These are phyloP conservation scores for Cornus suecica DNA, from an alignment of 148 eudicot genomes.

Conservation along the genomic window DNA sequence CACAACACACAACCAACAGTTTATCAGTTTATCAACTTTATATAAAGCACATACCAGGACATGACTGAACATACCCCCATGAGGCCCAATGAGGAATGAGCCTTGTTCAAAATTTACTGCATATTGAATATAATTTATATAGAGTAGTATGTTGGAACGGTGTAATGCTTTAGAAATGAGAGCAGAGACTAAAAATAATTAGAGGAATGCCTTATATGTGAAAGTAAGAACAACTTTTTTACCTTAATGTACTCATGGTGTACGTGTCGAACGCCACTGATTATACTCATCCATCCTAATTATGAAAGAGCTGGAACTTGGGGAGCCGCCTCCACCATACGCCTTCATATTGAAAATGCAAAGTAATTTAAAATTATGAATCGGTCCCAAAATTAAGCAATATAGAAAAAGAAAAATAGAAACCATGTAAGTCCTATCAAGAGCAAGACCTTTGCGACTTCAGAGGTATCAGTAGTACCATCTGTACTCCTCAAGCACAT, in stretches of 20 bases:
- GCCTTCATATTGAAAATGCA: constrained; percentile 43
- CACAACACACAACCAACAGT: no score
- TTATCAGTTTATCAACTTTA: no score
- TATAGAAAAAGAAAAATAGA: constrained; percentile 1
- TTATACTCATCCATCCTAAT: constrained; percentile 95
- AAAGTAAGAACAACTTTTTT: neutral
- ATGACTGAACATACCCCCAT: no score
- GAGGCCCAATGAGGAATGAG: no score
- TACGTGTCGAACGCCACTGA: constrained; percentile 52
- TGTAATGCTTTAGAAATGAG: no score
- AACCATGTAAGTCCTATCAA: constrained; percentile 1
- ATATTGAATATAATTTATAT: no score
- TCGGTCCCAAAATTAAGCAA: neutral
- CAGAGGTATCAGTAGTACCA: constrained; percentile 69
- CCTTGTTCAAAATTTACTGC: no score
- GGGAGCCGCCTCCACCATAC: constrained; percentile 92
- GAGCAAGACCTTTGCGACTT: constrained; percentile 76
- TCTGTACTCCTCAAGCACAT: constrained; percentile 86
- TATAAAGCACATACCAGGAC: no score
- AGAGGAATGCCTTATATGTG: neutral
- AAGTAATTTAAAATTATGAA: constrained; percentile 10
- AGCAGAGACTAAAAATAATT: neutral
- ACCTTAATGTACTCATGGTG: constrained; percentile 24
- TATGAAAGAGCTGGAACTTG: constrained; percentile 79
- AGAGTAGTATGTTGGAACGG: no score